phyloP scores from a whole-genome alignment of 2,329 filamentous ascomycete genomes.

The Ustilaginoidea virens region DNA sequence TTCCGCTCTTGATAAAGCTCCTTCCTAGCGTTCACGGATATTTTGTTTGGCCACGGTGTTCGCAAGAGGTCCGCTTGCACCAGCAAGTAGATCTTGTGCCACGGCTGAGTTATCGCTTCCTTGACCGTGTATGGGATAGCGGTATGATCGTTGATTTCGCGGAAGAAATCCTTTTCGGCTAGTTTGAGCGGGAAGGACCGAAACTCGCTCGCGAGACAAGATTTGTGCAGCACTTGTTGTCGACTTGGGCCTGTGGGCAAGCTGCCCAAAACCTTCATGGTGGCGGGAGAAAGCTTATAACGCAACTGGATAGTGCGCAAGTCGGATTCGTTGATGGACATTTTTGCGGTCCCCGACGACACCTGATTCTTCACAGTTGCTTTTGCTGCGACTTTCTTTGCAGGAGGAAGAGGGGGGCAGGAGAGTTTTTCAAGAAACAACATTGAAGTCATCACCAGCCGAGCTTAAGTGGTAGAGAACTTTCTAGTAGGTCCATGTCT shows the following conservation, averaged over 20 bases:
- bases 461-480: too few relatives aligned
- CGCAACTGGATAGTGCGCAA: slow-evolving; percentile 17
- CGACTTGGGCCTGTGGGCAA: slow-evolving; percentile 13
- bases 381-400: too few relatives aligned
- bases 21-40: slow-evolving; percentile 16
- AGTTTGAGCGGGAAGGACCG: slow-evolving; percentile 19
- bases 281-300: slow-evolving; percentile 17
- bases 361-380: too few relatives aligned
- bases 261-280: slow-evolving; percentile 15
- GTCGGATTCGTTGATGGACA: too few relatives aligned
- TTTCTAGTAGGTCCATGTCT: too few relatives aligned
- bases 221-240: slow-evolving; percentile 20
- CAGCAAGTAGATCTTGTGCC: slow-evolving; percentile 63
- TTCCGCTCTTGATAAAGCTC: slow-evolving; percentile 16
- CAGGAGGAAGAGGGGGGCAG: too few relatives aligned
- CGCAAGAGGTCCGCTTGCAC: slow-evolving; percentile 56
- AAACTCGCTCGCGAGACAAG: slow-evolving; percentile 22
- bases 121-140: slow-evolving; percentile 21
- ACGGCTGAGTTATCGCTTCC: slow-evolving; percentile 35
- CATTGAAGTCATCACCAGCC: too few relatives aligned
- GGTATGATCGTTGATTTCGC: slow-evolving; percentile 22
- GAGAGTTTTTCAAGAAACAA: too few relatives aligned
- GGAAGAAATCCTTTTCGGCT: slow-evolving; percentile 20
- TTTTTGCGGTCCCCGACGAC: too few relatives aligned
- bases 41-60: slow-evolving; percentile 41